phyloP scores from a whole-genome alignment of 352 stramenopile species.

The Phytophthora pisi region DNA sequence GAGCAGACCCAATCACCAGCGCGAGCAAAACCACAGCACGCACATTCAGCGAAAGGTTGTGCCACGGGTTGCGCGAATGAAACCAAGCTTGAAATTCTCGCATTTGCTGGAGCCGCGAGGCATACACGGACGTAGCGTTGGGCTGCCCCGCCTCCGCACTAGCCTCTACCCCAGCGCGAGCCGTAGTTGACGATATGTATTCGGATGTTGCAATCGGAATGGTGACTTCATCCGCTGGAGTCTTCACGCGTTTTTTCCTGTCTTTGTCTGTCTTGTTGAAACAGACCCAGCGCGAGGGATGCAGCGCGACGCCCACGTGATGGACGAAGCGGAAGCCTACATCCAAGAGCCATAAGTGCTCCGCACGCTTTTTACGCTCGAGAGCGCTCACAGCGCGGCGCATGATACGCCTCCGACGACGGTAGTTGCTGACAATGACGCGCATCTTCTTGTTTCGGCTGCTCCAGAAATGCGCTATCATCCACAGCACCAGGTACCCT shows the following conservation, averaged over 20 bases:
- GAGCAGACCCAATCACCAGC: slow-evolving; percentile 56
- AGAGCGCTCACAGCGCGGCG: slow-evolving; percentile 55
- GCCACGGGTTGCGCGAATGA: slow-evolving; percentile 61
- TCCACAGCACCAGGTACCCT: slow-evolving; percentile 72
- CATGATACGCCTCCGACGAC: slow-evolving; percentile 59
- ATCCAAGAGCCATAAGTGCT: slow-evolving; percentile 76
- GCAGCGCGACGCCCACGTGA: slow-evolving; percentile 54
- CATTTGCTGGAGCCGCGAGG: slow-evolving; percentile 43
- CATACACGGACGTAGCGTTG: slow-evolving; percentile 28
- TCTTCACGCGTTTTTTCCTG: slow-evolving; percentile 28
- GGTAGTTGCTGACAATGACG: slow-evolving; percentile 77
- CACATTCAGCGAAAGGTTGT: slow-evolving; percentile 46
- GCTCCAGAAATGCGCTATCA: slow-evolving; percentile 81
- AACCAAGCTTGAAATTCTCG: slow-evolving; percentile 42
- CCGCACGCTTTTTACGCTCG: slow-evolving; percentile 64
- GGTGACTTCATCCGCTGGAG: slow-evolving; percentile 26
- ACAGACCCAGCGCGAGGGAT: slow-evolving; percentile 46
- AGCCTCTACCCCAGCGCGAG: slow-evolving; percentile 12
- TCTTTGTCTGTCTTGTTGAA: slow-evolving; percentile 25
- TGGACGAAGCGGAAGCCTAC: slow-evolving; percentile 79
- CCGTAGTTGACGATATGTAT: slow-evolving; percentile 13
- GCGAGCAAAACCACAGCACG: slow-evolving; percentile 58
- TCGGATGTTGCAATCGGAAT: slow-evolving; percentile 34
- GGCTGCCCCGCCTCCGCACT: slow-evolving; percentile 5
- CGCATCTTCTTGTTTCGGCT: slow-evolving; percentile 82